Percentiles rank a stretch among this genome's conserved stretches.
phyloP scores from a whole-genome alignment of 371 early-diverging fungal genomes.

The Apophysomyces trapeziformis region DNA sequence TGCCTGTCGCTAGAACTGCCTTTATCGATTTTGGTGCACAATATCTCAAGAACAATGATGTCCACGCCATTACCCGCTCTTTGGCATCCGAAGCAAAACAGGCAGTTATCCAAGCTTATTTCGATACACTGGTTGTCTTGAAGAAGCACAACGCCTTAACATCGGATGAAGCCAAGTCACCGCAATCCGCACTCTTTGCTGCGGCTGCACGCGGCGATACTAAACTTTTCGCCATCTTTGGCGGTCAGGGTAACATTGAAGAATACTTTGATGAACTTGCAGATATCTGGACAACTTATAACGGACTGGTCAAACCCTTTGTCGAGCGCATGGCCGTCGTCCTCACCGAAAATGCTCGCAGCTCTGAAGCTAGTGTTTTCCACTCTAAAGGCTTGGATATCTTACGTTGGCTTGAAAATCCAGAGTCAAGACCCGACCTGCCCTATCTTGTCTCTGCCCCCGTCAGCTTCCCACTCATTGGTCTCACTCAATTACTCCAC shows the following conservation, averaged over 20 bases:
- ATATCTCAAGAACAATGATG: slow-evolving; percentile 83
- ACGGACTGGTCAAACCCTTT: slow-evolving; percentile 79
- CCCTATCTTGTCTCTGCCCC: slow-evolving; percentile 84
- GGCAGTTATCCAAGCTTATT: slow-evolving; percentile 81
- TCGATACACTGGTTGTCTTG: slow-evolving; percentile 76
- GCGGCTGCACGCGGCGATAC: slow-evolving; percentile 72
- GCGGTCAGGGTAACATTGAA: slow-evolving; percentile 96
- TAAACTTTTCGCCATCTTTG: slow-evolving; percentile 88
- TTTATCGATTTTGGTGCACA: slow-evolving; percentile 77
- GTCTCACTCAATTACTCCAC: slow-evolving; percentile 84
- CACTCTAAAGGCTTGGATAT: slow-evolving; percentile 89
- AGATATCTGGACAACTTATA: slow-evolving; percentile 80
- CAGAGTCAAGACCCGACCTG: slow-evolving; percentile 83
- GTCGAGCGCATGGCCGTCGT: slow-evolving; percentile 79
- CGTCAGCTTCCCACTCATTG: slow-evolving; percentile 90
- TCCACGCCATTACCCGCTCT: slow-evolving; percentile 78
- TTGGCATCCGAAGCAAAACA: slow-evolving; percentile 64
- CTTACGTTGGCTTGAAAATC: slow-evolving; percentile 87
- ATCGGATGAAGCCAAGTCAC: slow-evolving; percentile 46
- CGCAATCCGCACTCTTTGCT: slow-evolving; percentile 66
- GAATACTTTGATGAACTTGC: slow-evolving; percentile 95
- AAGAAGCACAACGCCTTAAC: slow-evolving; percentile 52
- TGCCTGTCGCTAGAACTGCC: slow-evolving; percentile 77
- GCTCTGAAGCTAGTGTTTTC: slow-evolving; percentile 70
- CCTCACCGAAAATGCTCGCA: slow-evolving; percentile 71